These are phyloP conservation scores for Coniochaeta pulveracea DNA, from an alignment of 2,329 filamentous ascomycete genomes.

Conservation along the genomic window DNA sequence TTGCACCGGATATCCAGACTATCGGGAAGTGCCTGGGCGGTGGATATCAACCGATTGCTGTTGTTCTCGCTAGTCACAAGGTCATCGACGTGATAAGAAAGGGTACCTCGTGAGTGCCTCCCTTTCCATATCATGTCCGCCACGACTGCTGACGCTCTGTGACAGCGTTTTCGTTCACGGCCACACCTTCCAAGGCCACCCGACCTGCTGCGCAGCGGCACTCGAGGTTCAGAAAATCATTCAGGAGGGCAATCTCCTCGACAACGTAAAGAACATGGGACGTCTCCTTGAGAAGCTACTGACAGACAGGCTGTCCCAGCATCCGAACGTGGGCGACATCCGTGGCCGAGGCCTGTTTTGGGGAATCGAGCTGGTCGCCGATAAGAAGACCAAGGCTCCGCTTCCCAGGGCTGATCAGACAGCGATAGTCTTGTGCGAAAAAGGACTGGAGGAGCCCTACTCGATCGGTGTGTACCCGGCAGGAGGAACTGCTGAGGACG, in stretches of 20 bases:
- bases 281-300: conserved; percentile 18
- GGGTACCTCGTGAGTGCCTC: conserved; percentile 21
- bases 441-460: conserved; percentile 18
- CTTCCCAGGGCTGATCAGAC: conserved; percentile 21
- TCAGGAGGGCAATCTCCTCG: conserved; percentile 20
- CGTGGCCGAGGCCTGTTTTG: conserved; percentile 32
- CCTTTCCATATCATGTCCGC: neutral
- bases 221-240: conserved; percentile 28
- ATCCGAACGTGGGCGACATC: conserved; percentile 29
- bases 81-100: conserved; percentile 34
- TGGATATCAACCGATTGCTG: conserved; percentile 50
- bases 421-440: conserved; percentile 20
- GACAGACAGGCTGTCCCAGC: conserved; percentile 15
- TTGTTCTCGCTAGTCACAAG: conserved; percentile 37
- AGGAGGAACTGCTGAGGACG: conserved; percentile 41
- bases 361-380: conserved; percentile 28
- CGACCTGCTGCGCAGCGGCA: conserved; percentile 25
- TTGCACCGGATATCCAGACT: conserved; percentile 49
- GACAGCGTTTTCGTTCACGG: conserved; percentile 42
- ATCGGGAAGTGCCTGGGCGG: conserved; percentile 52
- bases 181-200: conserved; percentile 40
- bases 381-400: conserved; percentile 19
- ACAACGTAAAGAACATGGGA: conserved; percentile 22
- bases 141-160: conserved; percentile 1
- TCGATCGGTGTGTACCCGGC: conserved; percentile 49